Base-by-base conservation (phyloP, 148 eudicot species). In the Dysphania ambrosioides region DNA sequence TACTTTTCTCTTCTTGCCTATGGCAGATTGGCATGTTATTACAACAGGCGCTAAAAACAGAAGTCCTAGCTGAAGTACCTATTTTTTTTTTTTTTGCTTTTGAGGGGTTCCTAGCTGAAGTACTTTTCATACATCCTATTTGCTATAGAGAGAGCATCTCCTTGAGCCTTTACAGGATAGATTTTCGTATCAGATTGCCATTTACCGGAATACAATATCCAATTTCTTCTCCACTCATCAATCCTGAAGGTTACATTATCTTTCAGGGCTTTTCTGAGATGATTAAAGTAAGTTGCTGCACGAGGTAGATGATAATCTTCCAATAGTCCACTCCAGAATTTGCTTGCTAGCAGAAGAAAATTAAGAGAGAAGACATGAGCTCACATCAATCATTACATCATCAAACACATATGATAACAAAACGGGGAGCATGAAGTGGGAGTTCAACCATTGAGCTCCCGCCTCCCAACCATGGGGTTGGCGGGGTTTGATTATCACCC, bases 251-350 rank as follows among this genome's bases (percentile, higher is more conserved):
- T 76, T 79, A 75, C 65, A 61, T 86, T 90, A 29, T 80, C 82
- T 44, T 76, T 72, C 83, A 92, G 77, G 79, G 91, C 79, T 81
- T 68, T 75, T 18, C 78, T 74, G 72, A 95, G 79, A 78, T 82
- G 87, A 36, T 75, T 75, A 67, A 95, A 92, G 78, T 89, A 95
- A 72, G 85, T 80, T 8, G 92, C 78, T 31, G 99, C 99, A 66
- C 99, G 93, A 6, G 97, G 99, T 58, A 92, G 93, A 86, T 95
- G 92, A 80, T 95, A 95, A 41, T 74, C 88, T 78, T 83, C 87
- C 31, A 92, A 70, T 18, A 95, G 76, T 70, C 99, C 99, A 41
- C 97, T 92, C 99, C 99, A 95, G 75, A 90, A 88, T 77, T 92
- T 95, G 83, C 92, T 95, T 67, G 97, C 99, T 95, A 80, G n/a